phyloP scores from a whole-genome alignment of 257 asterid genomes.

The Linderniella brevidens region DNA sequence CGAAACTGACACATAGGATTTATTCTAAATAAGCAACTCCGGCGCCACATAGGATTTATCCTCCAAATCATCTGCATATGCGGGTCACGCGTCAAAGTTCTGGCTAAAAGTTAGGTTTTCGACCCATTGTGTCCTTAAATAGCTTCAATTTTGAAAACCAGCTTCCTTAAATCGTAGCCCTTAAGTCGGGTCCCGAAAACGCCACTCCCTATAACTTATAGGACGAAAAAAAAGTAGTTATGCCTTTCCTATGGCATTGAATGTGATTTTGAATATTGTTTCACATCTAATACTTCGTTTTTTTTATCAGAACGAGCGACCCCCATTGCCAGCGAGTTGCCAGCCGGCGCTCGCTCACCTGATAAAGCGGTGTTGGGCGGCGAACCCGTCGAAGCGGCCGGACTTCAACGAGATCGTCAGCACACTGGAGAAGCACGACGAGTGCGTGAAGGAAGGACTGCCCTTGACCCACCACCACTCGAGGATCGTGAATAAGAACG shows the following conservation, averaged over 20 bases:
- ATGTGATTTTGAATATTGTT: neutral
- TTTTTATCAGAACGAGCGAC: constrained; percentile 64
- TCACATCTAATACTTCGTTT: neutral
- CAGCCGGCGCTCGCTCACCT: constrained; percentile 77
- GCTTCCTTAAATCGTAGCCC: no score
- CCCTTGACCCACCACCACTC: constrained; percentile 50
- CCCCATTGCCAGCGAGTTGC: constrained; percentile 81
- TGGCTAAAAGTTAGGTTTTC: no score
- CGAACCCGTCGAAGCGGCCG: constrained; percentile 72
- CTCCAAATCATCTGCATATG: no score
- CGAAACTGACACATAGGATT: no score
- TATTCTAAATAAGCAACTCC: no score
- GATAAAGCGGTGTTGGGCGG: constrained; percentile 79
- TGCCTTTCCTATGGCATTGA: neutral
- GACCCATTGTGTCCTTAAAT: no score
- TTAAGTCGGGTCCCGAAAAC: no score
- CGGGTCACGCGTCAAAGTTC: no score
- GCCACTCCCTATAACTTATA: no score
- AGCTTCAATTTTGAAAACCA: no score
- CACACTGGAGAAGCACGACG: constrained; percentile 64
- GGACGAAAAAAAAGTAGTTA: no score
- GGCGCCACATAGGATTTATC: no score
- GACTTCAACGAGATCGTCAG: constrained; percentile 60
- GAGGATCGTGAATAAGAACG: constrained; percentile 32
- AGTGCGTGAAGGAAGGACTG: constrained; percentile 69